Evolutionary conservation across 306 rosid genomes (phyloP).

Genomic region (Cucurbita maxima): DNA sequence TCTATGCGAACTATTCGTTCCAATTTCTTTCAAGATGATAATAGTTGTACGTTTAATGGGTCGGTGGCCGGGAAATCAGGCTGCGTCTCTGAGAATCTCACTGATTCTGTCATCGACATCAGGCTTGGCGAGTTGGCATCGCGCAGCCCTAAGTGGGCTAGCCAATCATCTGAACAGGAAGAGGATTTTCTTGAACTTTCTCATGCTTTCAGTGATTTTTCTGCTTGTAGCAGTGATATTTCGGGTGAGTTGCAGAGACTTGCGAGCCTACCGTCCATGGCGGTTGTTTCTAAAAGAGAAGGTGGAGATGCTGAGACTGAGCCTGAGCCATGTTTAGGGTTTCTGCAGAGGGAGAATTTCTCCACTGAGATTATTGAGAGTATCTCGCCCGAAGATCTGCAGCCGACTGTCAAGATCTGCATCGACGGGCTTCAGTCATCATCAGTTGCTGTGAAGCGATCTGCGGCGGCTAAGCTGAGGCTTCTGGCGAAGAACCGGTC

Average conservation of each 20-base stretch:
- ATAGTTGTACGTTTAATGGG: conserved; percentile 22
- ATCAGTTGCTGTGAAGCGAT: conserved; percentile 68
- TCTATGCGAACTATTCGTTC: conserved; percentile 93
- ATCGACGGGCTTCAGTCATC: conserved; percentile 61
- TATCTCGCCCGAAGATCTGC: conserved; percentile 97
- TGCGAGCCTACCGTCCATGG: conserved; percentile 53
- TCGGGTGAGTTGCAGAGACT: conserved; percentile 83
- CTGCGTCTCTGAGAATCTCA: conserved; percentile 45
- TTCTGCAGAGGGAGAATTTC: conserved; percentile 70
- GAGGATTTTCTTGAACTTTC: conserved; percentile 64
- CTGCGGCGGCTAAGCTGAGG: conserved; percentile 88
- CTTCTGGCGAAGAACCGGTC: conserved; percentile 82
- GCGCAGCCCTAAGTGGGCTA: conserved; percentile 26
- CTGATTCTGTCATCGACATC: conserved; percentile 80
- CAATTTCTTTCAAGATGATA: conserved; percentile 45
- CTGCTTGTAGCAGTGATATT: conserved; percentile 85
- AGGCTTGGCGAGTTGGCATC: conserved; percentile 76
- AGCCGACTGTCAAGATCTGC: conserved; percentile 91
- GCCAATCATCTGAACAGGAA: conserved; percentile 26
- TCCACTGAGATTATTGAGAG: conserved; percentile 92
- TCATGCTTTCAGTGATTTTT: conserved; percentile 72
- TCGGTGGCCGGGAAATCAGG: conserved; percentile 20
- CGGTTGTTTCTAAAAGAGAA: conserved; percentile 10
- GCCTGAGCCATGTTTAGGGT: conserved; percentile 61
- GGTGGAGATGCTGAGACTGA: conserved; percentile 15